Conservation (phyloP, 1,139 yeast genomes). For the Chernovozyma aurita region DNA sequence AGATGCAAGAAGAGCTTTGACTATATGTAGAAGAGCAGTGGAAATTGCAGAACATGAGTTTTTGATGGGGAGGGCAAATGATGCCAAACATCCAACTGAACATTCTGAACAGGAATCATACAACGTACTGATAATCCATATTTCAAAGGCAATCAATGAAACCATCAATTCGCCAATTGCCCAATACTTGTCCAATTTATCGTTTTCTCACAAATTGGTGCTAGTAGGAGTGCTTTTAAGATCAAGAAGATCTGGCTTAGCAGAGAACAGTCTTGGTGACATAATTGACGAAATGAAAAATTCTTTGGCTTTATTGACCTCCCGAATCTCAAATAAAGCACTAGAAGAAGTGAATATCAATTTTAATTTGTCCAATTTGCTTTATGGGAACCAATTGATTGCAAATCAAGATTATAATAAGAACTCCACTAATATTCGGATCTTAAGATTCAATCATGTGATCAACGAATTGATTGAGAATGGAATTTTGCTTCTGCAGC, state of each 20-base stretch:
- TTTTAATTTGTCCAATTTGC: conserved; percentile 19
- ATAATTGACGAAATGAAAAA: conserved; percentile 70
- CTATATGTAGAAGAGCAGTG: conserved; percentile 84
- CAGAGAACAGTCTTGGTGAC: conserved; percentile 72
- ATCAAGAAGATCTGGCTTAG: conserved; percentile 62
- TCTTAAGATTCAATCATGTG: conserved; percentile 46
- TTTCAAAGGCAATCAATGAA: conserved; percentile 75
- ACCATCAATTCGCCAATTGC: conserved; percentile 71
- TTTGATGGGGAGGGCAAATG: conserved; percentile 15
- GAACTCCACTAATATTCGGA: conserved; percentile 24
- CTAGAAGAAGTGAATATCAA: conserved; percentile 12
- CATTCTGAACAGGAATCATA: conserved; percentile 33
- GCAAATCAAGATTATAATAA: conserved; percentile 7
- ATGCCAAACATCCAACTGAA: conserved; percentile 13
- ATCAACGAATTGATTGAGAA: conserved; percentile 69
- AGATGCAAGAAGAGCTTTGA: conserved; percentile 91
- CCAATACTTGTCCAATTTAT: conserved; percentile 52
- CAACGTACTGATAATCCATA: conserved; percentile 63
- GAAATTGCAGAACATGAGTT: conserved; percentile 75
- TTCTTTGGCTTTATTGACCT: conserved; percentile 25
- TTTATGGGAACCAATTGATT: conserved; percentile 23
- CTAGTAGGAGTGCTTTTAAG: conserved; percentile 64
- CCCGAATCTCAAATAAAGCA: conserved; percentile 12
- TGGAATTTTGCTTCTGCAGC: conserved; percentile 70
- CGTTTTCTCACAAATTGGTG: conserved; percentile 69